A percentile compares a stretch with the other conserved stretches of the same genome.
Evolutionary conservation across 2,329 filamentous ascomycete genomes (phyloP).

Genomic region (Fusarium pilosicola): DNA sequence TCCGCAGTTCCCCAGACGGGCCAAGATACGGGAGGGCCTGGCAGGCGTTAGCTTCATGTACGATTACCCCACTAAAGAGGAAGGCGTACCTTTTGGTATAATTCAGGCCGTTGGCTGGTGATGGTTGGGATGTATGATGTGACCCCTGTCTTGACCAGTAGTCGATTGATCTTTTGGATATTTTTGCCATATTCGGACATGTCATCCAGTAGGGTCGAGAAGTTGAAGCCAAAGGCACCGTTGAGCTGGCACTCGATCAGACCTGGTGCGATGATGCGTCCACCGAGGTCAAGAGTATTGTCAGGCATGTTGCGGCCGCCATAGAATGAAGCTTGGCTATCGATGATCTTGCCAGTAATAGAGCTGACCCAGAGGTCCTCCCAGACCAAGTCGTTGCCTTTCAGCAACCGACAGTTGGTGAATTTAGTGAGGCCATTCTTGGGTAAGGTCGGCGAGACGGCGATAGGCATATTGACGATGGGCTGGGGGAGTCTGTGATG

Average conservation of each 20-base stretch:
- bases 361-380: slow-evolving; percentile 93
- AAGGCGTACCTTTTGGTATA: slow-evolving; percentile 76
- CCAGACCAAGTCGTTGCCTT: slow-evolving; percentile 72
- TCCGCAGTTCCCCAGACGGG: slow-evolving; percentile 70
- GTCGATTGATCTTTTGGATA: slow-evolving; percentile 75
- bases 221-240: slow-evolving; percentile 92
- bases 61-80: slow-evolving; percentile 21
- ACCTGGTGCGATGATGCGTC: slow-evolving; percentile 85
- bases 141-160: slow-evolving; percentile 80
- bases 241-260: slow-evolving; percentile 94
- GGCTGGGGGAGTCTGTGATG: not conserved
- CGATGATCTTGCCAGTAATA: slow-evolving; percentile 81
- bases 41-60: slow-evolving; percentile 38
- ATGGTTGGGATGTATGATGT: slow-evolving; percentile 90
- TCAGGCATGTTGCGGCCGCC: slow-evolving; percentile 76
- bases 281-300: slow-evolving; percentile 79
- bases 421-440: slow-evolving; percentile 79
- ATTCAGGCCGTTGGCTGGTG: slow-evolving; percentile 80
- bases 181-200: slow-evolving; percentile 76
- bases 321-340: slow-evolving; percentile 74
- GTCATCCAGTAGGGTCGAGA: slow-evolving; percentile 79
- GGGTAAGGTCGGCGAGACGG: slow-evolving; percentile 52
- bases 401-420: slow-evolving; percentile 85
- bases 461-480: slow-evolving; percentile 57
- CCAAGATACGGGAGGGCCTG: slow-evolving; percentile 79